Conservation (phyloP, 2,329 filamentous ascomycete genomes). For the Truncatella angustata region DNA sequence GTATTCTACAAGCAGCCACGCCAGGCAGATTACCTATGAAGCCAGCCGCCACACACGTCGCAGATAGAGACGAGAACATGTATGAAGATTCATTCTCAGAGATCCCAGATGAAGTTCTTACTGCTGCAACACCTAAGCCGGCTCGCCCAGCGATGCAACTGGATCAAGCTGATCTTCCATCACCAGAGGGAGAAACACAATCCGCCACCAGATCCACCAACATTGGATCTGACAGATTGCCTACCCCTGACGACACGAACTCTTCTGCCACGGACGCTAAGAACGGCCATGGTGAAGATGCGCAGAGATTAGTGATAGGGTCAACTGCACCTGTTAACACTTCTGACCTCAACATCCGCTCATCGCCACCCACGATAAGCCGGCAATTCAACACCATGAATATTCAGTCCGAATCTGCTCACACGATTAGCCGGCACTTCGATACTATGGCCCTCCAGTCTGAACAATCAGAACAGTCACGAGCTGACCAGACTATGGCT, state of each 20-base stretch:
- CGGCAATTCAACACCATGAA: constrained; percentile 2
- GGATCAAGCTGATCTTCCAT: constrained; percentile 4
- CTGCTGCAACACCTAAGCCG: constrained; percentile 44
- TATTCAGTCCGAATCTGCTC: constrained; percentile 11
- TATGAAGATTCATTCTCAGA: constrained; percentile 59
- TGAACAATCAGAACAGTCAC: background rate
- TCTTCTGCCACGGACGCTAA: constrained; percentile 34
- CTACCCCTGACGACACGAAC: constrained; percentile 51
- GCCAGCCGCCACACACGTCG: constrained; percentile 12
- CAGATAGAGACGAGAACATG: constrained; percentile 29
- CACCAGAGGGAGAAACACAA: constrained; percentile 19
- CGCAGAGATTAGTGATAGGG: constrained; percentile 9
- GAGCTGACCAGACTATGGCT: background rate
- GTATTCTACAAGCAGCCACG: constrained; percentile 28
- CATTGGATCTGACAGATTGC: constrained; percentile 40
- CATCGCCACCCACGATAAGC: constrained; percentile 29
- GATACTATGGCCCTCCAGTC: constrained; percentile 11
- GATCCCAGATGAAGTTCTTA: constrained; percentile 50
- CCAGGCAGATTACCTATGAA: constrained; percentile 25
- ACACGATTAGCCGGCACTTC: background rate
- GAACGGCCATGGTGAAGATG: constrained; percentile 23
- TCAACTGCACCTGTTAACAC: constrained; percentile 13
- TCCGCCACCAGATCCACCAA: constrained; percentile 32
- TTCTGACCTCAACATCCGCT: constrained; percentile 26
- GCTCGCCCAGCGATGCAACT: constrained; percentile 13